Evolutionary conservation across 352 stramenopile genomes (phyloP), one percentile per base, ranked within the genome.

Genomic region (Sclerospora graminicola): DNA sequence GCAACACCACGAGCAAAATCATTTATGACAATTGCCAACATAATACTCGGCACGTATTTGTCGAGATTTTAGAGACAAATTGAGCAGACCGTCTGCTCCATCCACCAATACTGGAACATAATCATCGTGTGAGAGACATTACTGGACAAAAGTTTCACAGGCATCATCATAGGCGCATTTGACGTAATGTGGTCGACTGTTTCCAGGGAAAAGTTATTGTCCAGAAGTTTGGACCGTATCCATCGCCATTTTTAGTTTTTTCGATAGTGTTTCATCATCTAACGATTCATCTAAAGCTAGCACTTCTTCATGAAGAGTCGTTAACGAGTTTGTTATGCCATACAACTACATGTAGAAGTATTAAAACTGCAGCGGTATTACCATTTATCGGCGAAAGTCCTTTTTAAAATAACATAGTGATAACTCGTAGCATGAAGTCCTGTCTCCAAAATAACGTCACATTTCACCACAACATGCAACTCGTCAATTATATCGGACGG

Each of bases 1-100:
- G 80, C 93, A 0, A 84, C 82, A 4, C 89, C 89, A 30, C 85
- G 76, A 3, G 89, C 82, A 90, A 27, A 97, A 87, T 89, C 90
- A 97, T 54, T 98, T 97, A 68, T 98, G 93, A 55, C 82, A 94
- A 64, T 97, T 97, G 21, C 79, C 79, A 1, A 91, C 65, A 59
- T 97, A 98, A 52, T 95, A 95, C 56, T 97, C 89, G 16, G 91
- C 79, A 10, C 52, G 45, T n/a, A 90, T 46, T 0, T 59, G 1
- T 67, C 52, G 1, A 97, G 43, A 54, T 93, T 43, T n/a, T 21
- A 97, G 61, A 6, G 58, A 23, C 16, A 95, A 31, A 23, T 94
- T 89, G 13, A 96, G 56, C 32, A 97, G 63, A 18, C 69, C 82
- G 56, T 97, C 90, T 0, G 93, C 93, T 41, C 88, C 93, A 58